These are phyloP conservation scores for Aphanoascus verrucosus DNA, from an alignment of 2,329 filamentous ascomycete species.

Conservation along the genomic window DNA sequence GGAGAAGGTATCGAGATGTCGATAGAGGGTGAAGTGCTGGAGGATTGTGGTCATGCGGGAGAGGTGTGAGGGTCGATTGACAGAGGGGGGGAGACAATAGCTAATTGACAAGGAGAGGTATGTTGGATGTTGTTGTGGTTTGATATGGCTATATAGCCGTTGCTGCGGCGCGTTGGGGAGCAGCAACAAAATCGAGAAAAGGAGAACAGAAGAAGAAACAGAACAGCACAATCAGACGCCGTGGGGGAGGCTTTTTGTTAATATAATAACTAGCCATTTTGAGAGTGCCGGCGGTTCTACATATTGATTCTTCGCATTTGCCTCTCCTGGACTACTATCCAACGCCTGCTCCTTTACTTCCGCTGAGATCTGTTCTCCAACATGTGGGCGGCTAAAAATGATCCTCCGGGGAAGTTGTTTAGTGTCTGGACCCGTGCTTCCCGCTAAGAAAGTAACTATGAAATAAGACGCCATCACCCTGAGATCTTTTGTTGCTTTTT, in stretches of 20 bases:
- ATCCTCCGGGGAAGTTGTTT: conserved; percentile 1
- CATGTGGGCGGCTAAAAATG: too few species aligned
- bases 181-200: neutral
- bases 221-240: too few species aligned
- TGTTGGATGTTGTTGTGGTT: neutral
- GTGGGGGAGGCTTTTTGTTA: neutral
- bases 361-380: too few species aligned
- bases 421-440: neutral
- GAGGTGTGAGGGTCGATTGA: neutral
- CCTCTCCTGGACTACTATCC: too few species aligned
- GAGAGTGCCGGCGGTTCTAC: too few species aligned
- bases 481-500: conserved; percentile 6
- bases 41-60: conserved; percentile 1
- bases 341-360: too few species aligned
- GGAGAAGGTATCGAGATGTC: neutral
- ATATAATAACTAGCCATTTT: too few species aligned
- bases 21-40: neutral
- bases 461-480: neutral
- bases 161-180: neutral
- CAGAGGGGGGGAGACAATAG: neutral
- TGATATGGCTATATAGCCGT: neutral
- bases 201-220: neutral
- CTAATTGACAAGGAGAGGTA: neutral
- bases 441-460: too few species aligned
- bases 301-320: too few species aligned